phyloP scores from a whole-genome alignment of 208 protist genomes.

The Willaertia magna region DNA sequence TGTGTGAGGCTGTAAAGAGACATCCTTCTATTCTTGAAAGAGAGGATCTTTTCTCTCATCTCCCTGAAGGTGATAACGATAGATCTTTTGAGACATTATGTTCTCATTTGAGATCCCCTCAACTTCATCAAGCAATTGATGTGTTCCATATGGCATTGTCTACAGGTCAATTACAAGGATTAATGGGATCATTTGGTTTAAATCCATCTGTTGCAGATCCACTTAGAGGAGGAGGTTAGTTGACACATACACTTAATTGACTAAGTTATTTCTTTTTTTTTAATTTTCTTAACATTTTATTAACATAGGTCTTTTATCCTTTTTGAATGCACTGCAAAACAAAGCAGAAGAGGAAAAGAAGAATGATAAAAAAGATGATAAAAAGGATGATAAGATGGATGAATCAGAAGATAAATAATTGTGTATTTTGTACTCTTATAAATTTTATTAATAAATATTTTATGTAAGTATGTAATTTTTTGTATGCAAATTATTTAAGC shows the following conservation, averaged over 20 bases:
- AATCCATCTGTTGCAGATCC: neutral
- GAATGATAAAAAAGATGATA: neutral
- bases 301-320: neutral
- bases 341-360: neutral
- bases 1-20: neutral
- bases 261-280: neutral
- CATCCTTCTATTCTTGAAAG: neutral
- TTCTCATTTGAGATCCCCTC: neutral
- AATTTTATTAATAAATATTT: neutral
- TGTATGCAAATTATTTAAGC: neutral
- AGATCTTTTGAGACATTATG: neutral
- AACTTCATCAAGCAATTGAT: neutral
- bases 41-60: neutral
- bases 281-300: neutral
- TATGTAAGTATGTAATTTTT: neutral
- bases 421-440: no score
- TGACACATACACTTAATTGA: neutral
- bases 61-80: neutral
- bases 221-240: neutral
- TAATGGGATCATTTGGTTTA: neutral
- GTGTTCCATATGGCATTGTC: neutral
- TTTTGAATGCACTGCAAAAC: neutral
- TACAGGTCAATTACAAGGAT: neutral
- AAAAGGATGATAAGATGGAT: neutral
- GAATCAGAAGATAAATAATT: neutral